phyloP scores from a whole-genome alignment of 331 rosid species.

The Malus hybrid region DNA sequence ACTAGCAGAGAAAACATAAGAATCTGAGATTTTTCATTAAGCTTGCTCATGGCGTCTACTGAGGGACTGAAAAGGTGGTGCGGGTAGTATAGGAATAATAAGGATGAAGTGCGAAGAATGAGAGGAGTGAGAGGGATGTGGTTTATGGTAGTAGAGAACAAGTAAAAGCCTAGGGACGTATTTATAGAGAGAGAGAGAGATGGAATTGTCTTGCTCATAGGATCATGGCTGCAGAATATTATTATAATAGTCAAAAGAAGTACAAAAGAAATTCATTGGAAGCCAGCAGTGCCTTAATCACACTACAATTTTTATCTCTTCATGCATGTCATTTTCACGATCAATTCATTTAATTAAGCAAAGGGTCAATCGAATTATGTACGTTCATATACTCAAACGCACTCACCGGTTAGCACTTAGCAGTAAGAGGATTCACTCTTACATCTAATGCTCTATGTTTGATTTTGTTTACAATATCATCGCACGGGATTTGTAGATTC shows the following conservation, averaged over 20 bases:
- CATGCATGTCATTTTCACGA: neutral
- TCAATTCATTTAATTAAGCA: neutral
- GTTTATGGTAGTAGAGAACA: slow-evolving; percentile 8
- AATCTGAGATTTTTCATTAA: slow-evolving; percentile 44
- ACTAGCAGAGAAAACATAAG: slow-evolving; percentile 36
- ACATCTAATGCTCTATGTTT: too few species aligned
- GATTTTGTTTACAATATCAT: too few species aligned
- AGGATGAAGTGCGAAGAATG: neutral
- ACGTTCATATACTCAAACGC: neutral
- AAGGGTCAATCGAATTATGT: too few species aligned
- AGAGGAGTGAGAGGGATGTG: slow-evolving; percentile 12
- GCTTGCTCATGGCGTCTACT: slow-evolving; percentile 29
- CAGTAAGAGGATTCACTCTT: too few species aligned
- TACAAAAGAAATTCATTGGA: neutral
- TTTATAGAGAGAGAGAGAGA: slow-evolving; percentile 26
- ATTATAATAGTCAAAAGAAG: neutral
- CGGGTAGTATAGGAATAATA: neutral
- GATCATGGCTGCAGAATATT: neutral
- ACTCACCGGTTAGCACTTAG: too few species aligned
- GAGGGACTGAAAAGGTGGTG: neutral
- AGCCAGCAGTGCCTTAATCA: neutral
- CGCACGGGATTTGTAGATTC: too few species aligned
- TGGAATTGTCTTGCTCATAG: neutral
- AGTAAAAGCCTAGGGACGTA: slow-evolving; percentile 17
- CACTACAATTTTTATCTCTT: neutral